Evolutionary conservation across 2,329 filamentous ascomycete genomes (phyloP).

Genomic region (Akanthomyces dipterigenus): DNA sequence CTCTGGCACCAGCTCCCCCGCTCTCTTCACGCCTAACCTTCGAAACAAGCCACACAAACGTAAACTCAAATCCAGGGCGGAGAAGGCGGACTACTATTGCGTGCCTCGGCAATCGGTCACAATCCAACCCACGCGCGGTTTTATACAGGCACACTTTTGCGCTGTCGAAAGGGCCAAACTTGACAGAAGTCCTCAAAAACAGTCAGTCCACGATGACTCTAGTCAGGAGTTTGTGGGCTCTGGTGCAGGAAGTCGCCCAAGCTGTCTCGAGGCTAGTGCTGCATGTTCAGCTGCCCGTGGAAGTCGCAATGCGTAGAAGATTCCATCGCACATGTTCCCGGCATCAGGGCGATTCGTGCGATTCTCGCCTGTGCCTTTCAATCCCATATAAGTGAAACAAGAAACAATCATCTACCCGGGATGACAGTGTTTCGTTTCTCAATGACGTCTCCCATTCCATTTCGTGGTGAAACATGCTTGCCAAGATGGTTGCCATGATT

Average conservation of each 20-base stretch:
- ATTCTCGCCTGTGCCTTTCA: neutral
- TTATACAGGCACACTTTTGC: neutral
- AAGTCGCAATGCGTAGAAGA: no score
- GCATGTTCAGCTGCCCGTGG: no score
- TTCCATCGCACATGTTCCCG: neutral
- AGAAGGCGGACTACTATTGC: neutral
- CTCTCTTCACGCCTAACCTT: neutral
- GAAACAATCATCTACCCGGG: no score
- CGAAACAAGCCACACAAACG: neutral
- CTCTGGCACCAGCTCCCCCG: no score
- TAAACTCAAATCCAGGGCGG: neutral
- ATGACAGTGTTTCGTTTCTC: no score
- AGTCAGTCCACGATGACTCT: neutral
- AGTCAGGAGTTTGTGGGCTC: neutral
- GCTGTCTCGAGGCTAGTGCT: no score
- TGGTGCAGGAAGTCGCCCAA: no score
- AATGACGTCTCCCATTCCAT: no score
- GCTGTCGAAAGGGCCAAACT: no score
- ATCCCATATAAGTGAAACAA: no score
- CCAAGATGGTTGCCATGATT: neutral
- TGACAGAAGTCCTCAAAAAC: no score
- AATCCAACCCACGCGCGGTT: neutral
- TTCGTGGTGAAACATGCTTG: neutral
- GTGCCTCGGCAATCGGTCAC: neutral
- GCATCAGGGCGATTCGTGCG: neutral